These are phyloP conservation scores for Zymoseptoria crescenta DNA, from an alignment of 2,329 filamentous ascomycete species.

Conservation along the genomic window DNA sequence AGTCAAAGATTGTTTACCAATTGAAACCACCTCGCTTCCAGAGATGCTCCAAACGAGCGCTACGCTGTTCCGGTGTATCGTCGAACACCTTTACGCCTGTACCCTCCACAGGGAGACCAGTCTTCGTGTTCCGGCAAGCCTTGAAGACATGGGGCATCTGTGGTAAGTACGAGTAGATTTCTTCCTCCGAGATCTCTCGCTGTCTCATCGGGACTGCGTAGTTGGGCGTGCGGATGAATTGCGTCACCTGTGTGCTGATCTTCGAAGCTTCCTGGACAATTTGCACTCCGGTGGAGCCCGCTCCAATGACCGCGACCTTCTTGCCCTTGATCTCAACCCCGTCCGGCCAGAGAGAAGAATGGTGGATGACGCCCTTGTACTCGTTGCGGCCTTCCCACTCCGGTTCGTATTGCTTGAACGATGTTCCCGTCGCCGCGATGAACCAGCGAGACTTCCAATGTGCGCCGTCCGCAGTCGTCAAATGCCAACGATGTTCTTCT, in stretches of 20 bases:
- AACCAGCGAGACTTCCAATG: conserved; percentile 30
- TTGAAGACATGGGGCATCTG: conserved; percentile 7
- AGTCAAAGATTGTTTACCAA: too few relatives aligned
- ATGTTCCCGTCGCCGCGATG: conserved; percentile 33
- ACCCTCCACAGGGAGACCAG: conserved; percentile 46
- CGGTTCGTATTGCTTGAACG: conserved; percentile 34
- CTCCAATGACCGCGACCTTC: conserved; percentile 35
- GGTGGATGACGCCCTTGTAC: conserved; percentile 34
- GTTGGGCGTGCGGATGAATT: conserved; percentile 62
- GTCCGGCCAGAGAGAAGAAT: conserved; percentile 36
- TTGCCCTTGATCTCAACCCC: conserved; percentile 30
- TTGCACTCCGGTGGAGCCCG: conserved; percentile 33
- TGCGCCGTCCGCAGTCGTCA: neutral
- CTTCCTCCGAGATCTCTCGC: conserved; percentile 39
- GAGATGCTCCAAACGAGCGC: conserved; percentile 31
- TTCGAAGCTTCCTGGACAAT: conserved; percentile 25
- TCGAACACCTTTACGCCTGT: conserved; percentile 46
- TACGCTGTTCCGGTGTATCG: conserved; percentile 29
- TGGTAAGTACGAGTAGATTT: conserved; percentile 22
- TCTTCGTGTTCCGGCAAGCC: conserved; percentile 5
- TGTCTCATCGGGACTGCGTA: conserved; percentile 55
- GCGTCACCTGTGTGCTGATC: conserved; percentile 36
- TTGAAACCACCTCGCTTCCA: conserved; percentile 34
- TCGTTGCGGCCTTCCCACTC: conserved; percentile 29
- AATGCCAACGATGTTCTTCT: conserved; percentile 16